Evolutionary conservation across 1,139 yeast genomes (phyloP), one percentile per base, ranked within the genome.

Genomic region (Pichiaceae sp.): DNA sequence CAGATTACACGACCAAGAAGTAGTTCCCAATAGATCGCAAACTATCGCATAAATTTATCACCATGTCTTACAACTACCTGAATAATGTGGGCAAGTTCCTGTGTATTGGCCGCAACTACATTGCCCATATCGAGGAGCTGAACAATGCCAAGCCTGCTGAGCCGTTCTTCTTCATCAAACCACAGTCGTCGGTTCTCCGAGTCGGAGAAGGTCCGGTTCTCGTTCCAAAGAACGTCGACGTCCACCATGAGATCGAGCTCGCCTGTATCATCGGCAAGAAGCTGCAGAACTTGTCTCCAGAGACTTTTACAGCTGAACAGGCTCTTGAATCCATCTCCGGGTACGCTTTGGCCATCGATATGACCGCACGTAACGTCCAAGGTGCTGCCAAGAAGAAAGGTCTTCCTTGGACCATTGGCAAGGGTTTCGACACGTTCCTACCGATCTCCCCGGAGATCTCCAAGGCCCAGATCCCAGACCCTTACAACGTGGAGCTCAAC

Each of bases 311-410:
- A n/a, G 69, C 72, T 11, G 55, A 71, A 38, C 83, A 85, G 37
- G 93, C 94, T 2, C 54, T 82, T 39, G 85, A 82, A 34, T 68
- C 86, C 14, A 84, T 91, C 48, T 85, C 74, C 7, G 81, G 97
- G 2, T 87, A 89, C 53, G 85, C 94, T 1, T 65, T 93, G 45
- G 87, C 96, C 1, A 72, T 91, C 38, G 98, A 91, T 57, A 71
- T 91, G 71, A 91, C 98, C 7, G 98, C 96, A 0, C 73, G 98
- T 57, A 87, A 89, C 53, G 94, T 91, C 25, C 99, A 91, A 61
- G 89, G 83, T 52, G 96, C 81, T 54, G 96, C 96, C 35, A 93
- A 91, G 62, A 74, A 72, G 63, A 86, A 86, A 59, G 97, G 98
- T 2, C 69, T 91, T 40, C 98, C 98, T 12, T 91, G 99, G 99